Evolutionary conservation across 768 basidiomycete species (phyloP), one percentile per base, ranked within the genome.

Genomic region (Agaricus subrufescens): DNA sequence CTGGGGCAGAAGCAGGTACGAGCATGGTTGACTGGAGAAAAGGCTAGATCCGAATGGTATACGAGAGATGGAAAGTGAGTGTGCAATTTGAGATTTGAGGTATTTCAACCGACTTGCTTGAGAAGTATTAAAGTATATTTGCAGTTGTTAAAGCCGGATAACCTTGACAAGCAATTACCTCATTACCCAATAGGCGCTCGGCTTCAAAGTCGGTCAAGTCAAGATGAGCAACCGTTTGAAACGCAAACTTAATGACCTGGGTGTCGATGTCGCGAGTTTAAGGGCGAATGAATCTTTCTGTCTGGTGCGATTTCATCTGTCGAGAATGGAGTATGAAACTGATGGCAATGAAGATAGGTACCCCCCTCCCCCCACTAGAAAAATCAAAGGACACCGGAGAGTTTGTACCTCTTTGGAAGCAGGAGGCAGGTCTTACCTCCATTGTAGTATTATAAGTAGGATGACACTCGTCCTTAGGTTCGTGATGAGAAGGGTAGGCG

Each of bases 401-500:
- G 68, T 98, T 95, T 68, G 94, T 98, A 27, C 96, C 97, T 0
- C 70, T 97, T 53, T 98, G 97, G 96, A 93, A 98, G 67, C 97
- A 98, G 78, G 95, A 98, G 62, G 94, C 92, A 63, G 56, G 80
- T 60, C 56, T 52, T 19, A 3, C 2, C 5, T 23, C 15, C 5
- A 11, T 34, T 23, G 14, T 11, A 8, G 9, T 37, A n/a, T 31
- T 9, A 58, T 56, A 27, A 56, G 57, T 23, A 8, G 9, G 38
- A 4, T n/a, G 9, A 34, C 1, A 34, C 11, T 11, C 7, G 12
- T 14, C 29, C 15, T 48, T 48, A 94, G 89, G 92, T 94, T 10
- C 80, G 89, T 62, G 95, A 98, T 73, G 95, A 98, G 71, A 85
- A 97, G 66, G 94, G 94, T 31, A 81, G 96, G 45, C 75, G 93